A percentile compares a stretch with the other conserved stretches of the same genome.
These are phyloP conservation scores for Plasmodium vivax DNA, from an alignment of 169 alveolate genomes.

Conservation along the genomic window DNA sequence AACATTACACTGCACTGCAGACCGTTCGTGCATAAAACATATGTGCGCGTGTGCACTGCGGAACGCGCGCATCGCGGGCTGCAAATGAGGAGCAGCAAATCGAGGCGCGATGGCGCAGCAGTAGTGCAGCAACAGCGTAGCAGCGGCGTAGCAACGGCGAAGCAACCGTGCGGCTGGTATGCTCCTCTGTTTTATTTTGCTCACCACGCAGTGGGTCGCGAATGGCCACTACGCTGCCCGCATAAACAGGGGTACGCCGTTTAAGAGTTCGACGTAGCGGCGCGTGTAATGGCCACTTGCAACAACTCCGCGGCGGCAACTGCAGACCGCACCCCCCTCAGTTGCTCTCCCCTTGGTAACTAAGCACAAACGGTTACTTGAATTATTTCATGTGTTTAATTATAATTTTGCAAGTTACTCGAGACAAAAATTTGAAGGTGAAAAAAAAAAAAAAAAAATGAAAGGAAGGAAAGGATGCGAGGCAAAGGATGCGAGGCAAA, in stretches of 20 bases:
- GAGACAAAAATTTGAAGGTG: background rate
- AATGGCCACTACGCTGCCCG: background rate
- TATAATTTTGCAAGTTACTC: background rate
- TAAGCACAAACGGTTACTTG: background rate
- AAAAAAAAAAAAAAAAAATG: background rate
- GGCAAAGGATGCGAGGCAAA: too few relatives aligned
- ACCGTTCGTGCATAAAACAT: background rate
- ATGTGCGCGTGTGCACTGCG: background rate
- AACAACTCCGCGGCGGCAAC: background rate
- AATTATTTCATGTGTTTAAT: constrained; percentile 27
- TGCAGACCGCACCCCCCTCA: background rate
- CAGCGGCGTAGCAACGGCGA: background rate
- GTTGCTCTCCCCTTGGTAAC: background rate
- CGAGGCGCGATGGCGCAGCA: background rate
- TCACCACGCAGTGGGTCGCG: background rate
- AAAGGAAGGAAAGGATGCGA: background rate
- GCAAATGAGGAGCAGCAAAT: background rate
- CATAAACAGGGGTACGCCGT: background rate
- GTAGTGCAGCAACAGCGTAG: background rate
- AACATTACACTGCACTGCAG: background rate
- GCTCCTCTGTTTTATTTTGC: background rate
- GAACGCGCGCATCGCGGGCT: background rate
- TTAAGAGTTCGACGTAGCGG: background rate
- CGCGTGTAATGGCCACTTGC: background rate
- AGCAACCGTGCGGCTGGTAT: background rate